Evolutionary conservation across 345 rosid genomes (phyloP), one percentile per base, ranked within the genome.

Genomic region (Arabis hirsuta): DNA sequence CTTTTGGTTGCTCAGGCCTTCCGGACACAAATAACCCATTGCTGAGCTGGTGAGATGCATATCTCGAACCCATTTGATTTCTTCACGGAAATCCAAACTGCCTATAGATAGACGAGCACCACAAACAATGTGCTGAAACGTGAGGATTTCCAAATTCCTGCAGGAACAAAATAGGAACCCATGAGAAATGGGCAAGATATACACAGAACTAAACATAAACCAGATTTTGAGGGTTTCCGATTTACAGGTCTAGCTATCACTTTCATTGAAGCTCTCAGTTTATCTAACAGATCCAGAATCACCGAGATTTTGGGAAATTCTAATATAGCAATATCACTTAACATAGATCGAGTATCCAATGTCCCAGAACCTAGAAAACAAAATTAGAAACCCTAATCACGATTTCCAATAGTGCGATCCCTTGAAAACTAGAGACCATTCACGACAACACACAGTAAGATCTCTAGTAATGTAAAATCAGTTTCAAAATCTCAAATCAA

Each of bases 21-120:
- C 98, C 98, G 12, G 99, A 95, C 24, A 95, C 99, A 67, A 84
- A 91, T 9, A 95, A 90, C 69, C 99, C 99, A 88, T 88, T 91
- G 85, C 99, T 85, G 71, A 91, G 96, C 82, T 91, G 84, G 86
- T 95, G 99, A 63, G 99, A 91, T 55, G 96, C 96, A 80, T 86
- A 91, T 63, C 97, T 84, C 39, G 98, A 90, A 80, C 94, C 99
- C 99, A 95, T 95, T 85, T 67, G 52, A 65, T 65, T 78, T 36
- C 70, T 44, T 68, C 70, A 62, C 4, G 26, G 13, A 52, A 74
- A 69, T 41, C 36, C 12, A 67, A 67, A 73, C 45, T 65, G 12
- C 38, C 48, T 34, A 72, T 47, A 46, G 38, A 57, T 31, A 54
- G 69, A 34, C 22, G 4, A 27, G 39, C 29, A 52, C 70, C 77